These are phyloP conservation scores for Penicillium samsonianum DNA, from an alignment of 495 filamentous ascomycete species.

Conservation along the genomic window DNA sequence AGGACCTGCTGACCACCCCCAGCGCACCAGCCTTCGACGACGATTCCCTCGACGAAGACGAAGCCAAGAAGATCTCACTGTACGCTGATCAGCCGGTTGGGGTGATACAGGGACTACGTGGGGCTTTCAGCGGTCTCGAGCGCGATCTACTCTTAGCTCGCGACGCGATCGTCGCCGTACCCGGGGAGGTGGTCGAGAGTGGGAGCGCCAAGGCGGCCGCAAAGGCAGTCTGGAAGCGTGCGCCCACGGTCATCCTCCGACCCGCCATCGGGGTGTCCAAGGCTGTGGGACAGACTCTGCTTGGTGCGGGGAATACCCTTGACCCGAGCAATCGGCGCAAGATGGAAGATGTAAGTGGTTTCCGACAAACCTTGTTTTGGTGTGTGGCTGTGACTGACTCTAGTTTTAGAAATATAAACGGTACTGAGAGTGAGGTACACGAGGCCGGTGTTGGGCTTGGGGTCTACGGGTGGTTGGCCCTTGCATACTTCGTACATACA, in stretches of 20 bases:
- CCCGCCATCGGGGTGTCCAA: conserved; percentile 89
- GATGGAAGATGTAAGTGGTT: conserved; percentile 78
- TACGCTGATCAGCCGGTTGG: conserved; percentile 94
- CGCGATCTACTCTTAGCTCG: conserved; percentile 80
- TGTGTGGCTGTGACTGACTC: conserved; percentile 9
- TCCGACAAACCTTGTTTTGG: background rate
- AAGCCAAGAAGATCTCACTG: conserved; percentile 73
- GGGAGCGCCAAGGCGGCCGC: conserved; percentile 79
- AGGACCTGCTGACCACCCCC: conserved; percentile 67
- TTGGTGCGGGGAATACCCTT: conserved; percentile 91
- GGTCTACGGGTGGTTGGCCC: background rate
- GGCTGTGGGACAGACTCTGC: conserved; percentile 82
- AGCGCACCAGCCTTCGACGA: conserved; percentile 47
- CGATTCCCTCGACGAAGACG: conserved; percentile 53
- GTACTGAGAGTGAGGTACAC: conserved; percentile 27
- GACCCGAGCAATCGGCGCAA: conserved; percentile 80
- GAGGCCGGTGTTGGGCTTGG: background rate
- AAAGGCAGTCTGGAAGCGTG: conserved; percentile 73
- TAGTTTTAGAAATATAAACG: conserved; percentile 46
- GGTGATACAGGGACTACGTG: conserved; percentile 79
- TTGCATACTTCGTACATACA: conserved; percentile 2
- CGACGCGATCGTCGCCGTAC: conserved; percentile 94
- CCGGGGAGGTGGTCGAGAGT: conserved; percentile 86
- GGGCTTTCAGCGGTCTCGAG: conserved; percentile 78
- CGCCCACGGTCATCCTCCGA: conserved; percentile 86